Evolutionary conservation across 1,284 basidiomycete genomes (phyloP), one percentile per base, ranked within the genome.

Genomic region (Ustilago esculenta): DNA sequence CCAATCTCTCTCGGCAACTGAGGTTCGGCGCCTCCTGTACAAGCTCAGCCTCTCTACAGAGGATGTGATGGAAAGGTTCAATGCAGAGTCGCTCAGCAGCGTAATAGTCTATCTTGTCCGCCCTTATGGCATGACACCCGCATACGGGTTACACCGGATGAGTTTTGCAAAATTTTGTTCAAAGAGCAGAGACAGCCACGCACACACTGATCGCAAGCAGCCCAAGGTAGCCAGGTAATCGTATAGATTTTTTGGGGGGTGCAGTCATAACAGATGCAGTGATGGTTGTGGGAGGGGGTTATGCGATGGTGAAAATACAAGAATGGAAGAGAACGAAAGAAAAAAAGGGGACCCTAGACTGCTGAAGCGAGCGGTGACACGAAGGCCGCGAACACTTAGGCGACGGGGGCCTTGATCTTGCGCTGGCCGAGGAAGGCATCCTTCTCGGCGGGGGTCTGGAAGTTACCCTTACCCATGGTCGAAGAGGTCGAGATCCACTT

Each of bases 401-500:
- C 61, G 33, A 49, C 34, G 44, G 54, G 53, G 40, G 64, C 40
- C 53, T 56, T 69, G 68, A 67, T 57, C 52, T 63, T 68, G 52
- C 68, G 58, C 56, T 60, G 88, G 84, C 94, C 94, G 83, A 94
- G 84, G 89, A 97, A 97, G 81, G 92, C 89, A 76, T 87, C 86
- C 88, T 95, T 95, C 90, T 98, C 95, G 85, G 91, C 92, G 85
- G 87, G 86, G 46, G 93, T 95, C 87, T 97, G 94, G 92, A 94
- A 94, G 43, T 90, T 88, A 78, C 92, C 92, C 82, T 94, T 92
- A 89, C 92, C 80, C 48, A 83, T 68, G 85, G 95, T 97, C 84
- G 92, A 94, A 41, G 92, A 92, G 45, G 94, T 97, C 83, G 95
- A 92, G 88, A 98, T 96, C 87, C 95, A 95, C 86, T 98, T 98